Evolutionary conservation across 345 rosid genomes (phyloP).

Genomic region (Lepidium didymum): DNA sequence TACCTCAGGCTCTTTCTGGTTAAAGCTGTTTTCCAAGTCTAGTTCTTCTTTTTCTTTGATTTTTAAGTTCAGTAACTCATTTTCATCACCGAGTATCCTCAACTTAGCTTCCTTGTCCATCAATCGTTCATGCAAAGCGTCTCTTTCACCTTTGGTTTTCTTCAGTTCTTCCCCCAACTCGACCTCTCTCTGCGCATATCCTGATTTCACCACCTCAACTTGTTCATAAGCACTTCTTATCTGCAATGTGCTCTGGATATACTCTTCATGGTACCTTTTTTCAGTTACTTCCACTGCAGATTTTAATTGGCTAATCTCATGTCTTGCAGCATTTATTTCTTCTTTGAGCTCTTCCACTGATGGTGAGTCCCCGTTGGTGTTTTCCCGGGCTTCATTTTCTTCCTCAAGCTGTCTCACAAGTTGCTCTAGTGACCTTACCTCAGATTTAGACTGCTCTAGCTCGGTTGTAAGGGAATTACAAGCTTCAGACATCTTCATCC

Average conservation of each 20-base stretch:
- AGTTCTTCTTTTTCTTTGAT: conserved; percentile 28
- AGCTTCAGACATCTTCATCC: conserved; percentile 55
- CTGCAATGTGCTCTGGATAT: conserved; percentile 78
- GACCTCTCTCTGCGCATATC: conserved; percentile 47
- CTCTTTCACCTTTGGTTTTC: conserved; percentile 36
- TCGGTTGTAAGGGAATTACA: conserved; percentile 46
- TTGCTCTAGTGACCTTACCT: conserved; percentile 54
- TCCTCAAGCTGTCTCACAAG: conserved; percentile 54
- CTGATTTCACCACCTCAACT: conserved; percentile 47
- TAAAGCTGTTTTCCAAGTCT: conserved; percentile 16
- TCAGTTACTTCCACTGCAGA: conserved; percentile 69
- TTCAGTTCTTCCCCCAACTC: conserved; percentile 49
- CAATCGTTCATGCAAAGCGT: conserved; percentile 46
- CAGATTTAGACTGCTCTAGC: conserved; percentile 62
- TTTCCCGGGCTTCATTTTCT: conserved; percentile 33
- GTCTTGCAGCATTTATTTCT: conserved; percentile 46
- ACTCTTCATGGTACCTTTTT: conserved; percentile 80
- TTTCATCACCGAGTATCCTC: conserved; percentile 38
- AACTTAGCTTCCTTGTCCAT: conserved; percentile 59
- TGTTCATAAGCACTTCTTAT: conserved; percentile 80
- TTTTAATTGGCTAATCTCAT: conserved; percentile 58
- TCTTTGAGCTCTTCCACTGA: conserved; percentile 39
- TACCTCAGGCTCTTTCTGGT: conserved; percentile 35
- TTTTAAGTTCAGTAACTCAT: conserved; percentile 44
- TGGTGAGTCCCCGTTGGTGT: conserved; percentile 1